Base-by-base conservation (phyloP, 1,284 basidiomycete genomes). In the Vanrija sp. region DNA sequence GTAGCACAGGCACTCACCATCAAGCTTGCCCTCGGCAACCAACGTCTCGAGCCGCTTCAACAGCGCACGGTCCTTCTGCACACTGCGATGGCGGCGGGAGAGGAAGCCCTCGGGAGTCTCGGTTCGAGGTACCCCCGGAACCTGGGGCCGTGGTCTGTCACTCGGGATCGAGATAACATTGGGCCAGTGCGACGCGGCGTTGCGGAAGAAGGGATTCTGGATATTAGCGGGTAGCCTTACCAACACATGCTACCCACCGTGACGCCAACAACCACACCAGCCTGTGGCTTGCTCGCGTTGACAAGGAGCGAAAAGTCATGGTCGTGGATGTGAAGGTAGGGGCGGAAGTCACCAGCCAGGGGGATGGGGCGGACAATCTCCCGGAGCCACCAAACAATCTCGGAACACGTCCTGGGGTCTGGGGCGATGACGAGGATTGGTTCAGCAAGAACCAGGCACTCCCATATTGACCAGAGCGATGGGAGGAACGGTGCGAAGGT, bases 321-420 rank as follows among this genome's bases (percentile, higher is more conserved):
- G 66, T 98, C 95, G 71, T 97, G 94, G 58, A 98, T 93, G 16
- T 93, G 96, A 64, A 98, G 89, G 73, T 95, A 98, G 0, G 94
- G 95, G 8, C 94, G 82, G 65, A 91, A 86, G 70, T 98, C 94
- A 3, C 85, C 85, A 0, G 87, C 85, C 18, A 90, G 81, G 0
- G 91, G 91, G 26, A 97, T 86, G 87, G 95, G 95, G 28, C 90
- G 83, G 10, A 97, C 73, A 3, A 98, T 78, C 71, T 96, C 92
- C 26, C 89, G 81, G 43, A 98, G 75, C 91, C 92, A 91, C 90
- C 91, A 89, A 18, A 95, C 79, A 38, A 88, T 85, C 67, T 93
- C 85, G 1, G 74, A 77, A 49, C 89, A 91, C 62, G 85, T 83
- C 16, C 84, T 80, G 0, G 91, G 89, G 10, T 92, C 91, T 0